phyloP scores from a whole-genome alignment of 2,329 filamentous ascomycete genomes.

The Botrytis deweyae region DNA sequence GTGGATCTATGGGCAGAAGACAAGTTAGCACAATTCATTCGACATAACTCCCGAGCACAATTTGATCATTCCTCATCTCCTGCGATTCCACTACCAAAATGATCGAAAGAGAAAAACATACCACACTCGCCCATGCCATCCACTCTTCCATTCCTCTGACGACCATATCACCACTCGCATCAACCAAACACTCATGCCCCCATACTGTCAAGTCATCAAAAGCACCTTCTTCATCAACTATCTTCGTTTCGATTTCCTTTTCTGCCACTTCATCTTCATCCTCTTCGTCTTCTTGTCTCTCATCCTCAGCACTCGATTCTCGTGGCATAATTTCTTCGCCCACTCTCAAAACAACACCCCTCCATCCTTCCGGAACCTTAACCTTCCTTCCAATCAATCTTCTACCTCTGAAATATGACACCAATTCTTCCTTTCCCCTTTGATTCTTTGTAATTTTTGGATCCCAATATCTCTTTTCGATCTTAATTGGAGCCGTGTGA shows the following conservation, averaged over 20 bases:
- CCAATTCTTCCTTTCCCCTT: neutral
- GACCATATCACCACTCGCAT: slow-evolving; percentile 65
- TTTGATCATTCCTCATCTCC: neutral
- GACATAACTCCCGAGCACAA: neutral
- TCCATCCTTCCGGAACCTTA: slow-evolving; percentile 5
- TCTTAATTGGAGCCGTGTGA: neutral
- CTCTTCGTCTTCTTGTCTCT: slow-evolving; percentile 17
- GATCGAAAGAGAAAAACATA: slow-evolving; percentile 39
- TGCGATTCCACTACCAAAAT: neutral
- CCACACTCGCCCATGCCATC: slow-evolving; percentile 69
- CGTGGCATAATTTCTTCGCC: neutral
- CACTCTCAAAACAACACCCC: slow-evolving; percentile 1
- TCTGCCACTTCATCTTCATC: slow-evolving; percentile 47
- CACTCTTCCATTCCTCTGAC: slow-evolving; percentile 77
- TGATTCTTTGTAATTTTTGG: neutral
- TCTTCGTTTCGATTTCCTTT: slow-evolving; percentile 51
- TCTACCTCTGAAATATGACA: slow-evolving; percentile 17
- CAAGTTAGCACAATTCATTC: neutral
- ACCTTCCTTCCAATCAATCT: slow-evolving; percentile 25
- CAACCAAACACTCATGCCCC: slow-evolving; percentile 70
- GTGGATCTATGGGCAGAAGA: slow-evolving; percentile 4
- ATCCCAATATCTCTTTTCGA: slow-evolving; percentile 19
- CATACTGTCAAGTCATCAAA: slow-evolving; percentile 82
- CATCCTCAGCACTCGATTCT: neutral
- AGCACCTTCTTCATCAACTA: slow-evolving; percentile 60